These are phyloP conservation scores for Chrysoporthe deuterocubensis DNA, from an alignment of 2,329 filamentous ascomycete species.

Conservation along the genomic window DNA sequence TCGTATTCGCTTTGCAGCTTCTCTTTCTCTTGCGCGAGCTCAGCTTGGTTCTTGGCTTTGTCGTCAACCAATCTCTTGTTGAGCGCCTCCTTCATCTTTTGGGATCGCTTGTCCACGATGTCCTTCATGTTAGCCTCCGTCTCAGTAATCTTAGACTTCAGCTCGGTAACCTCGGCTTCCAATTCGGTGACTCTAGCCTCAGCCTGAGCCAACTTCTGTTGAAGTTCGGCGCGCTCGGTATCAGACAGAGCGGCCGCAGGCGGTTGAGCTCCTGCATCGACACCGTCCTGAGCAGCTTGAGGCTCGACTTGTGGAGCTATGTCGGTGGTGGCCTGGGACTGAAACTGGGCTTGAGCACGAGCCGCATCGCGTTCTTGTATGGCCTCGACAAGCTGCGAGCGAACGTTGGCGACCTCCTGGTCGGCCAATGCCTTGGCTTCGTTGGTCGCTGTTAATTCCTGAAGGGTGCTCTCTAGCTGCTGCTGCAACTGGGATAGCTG, in stretches of 20 bases:
- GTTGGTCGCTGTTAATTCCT: constrained; percentile 68
- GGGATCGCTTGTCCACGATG: constrained; percentile 67
- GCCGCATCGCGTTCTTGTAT: constrained; percentile 69
- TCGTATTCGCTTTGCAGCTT: constrained; percentile 52
- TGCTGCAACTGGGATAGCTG: constrained; percentile 52
- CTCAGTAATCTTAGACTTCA: constrained; percentile 66
- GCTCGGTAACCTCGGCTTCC: constrained; percentile 67
- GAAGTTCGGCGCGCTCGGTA: constrained; percentile 63
- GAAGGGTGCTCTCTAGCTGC: constrained; percentile 43
- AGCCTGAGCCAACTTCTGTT: constrained; percentile 64
- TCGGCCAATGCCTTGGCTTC: constrained; percentile 73
- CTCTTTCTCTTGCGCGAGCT: constrained; percentile 56
- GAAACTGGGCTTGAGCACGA: constrained; percentile 45
- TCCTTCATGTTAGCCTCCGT: constrained; percentile 65
- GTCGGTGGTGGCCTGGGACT: constrained; percentile 32
- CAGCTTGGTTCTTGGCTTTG: constrained; percentile 54
- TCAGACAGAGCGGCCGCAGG: constrained; percentile 49
- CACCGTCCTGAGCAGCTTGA: constrained; percentile 37
- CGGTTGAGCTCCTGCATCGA: constrained; percentile 30
- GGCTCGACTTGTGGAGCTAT: constrained; percentile 30
- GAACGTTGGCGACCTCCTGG: constrained; percentile 60
- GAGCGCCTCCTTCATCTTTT: constrained; percentile 70
- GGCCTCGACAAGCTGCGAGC: constrained; percentile 63
- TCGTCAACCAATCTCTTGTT: constrained; percentile 74
- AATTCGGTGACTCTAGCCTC: constrained; percentile 67